Base-by-base conservation (phyloP, 345 rosid species). In the Acer negundo region DNA sequence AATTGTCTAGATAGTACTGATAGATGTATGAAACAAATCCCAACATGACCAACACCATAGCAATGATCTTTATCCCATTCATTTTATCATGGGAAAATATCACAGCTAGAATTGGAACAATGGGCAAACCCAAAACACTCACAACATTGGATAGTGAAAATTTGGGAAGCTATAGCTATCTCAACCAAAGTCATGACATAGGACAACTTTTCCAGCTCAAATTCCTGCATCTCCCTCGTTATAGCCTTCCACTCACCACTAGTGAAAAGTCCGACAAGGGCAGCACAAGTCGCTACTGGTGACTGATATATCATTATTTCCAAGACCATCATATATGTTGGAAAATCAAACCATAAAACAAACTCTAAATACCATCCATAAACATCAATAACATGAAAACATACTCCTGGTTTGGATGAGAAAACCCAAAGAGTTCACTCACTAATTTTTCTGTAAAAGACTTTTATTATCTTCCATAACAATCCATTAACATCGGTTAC, bases 41-140 rank as follows among this genome's bases (percentile, higher is more conserved):
- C 95, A 90, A 87, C 7, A 80, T 44, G 15, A 90, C 92, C 79
- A 92, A 53, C 68, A 85, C 76, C 90, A 94, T 82, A 12, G 91
- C 75, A 61, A 88, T 83, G 4, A 67, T 87, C 81, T 90, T 91
- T 17, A 89, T 75, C 9, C 91, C 90, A 31, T 83, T 81, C 94
- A 93, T 88, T 71, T 82, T 80, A 55, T 90, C 89, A 23, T 83
- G 82, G 76, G 89, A 87, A 64, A 87, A 76, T 76, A 89, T 80
- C 61, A 89, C 85, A 13, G 91, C 94, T 53, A 85, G 12, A 35
- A 86, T 70, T 8, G 92, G 94, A 73, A 89, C 82, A 11, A 91
- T 81, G 9, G 91, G 93, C 80, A 87, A 78, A 3, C 92, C 93
- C 17, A 90, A 19, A 38, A 71, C 89, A 64, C 88, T 81, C n/a